phyloP scores from a whole-genome alignment of 2,329 filamentous ascomycete genomes.

The Fusarium lateritium region DNA sequence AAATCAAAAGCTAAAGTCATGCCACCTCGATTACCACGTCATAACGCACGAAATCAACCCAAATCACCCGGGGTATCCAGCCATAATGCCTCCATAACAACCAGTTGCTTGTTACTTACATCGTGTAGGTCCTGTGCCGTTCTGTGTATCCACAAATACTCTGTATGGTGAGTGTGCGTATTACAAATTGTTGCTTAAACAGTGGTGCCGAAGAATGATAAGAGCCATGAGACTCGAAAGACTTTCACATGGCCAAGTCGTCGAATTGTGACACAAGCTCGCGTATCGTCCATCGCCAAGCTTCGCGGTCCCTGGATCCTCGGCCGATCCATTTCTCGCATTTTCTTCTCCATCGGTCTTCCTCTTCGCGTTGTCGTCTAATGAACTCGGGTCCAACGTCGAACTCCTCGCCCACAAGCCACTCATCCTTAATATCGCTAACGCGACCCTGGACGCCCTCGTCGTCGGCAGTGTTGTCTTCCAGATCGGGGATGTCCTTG shows the following conservation, averaged over 20 bases:
- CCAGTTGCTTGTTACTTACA: slow-evolving; percentile 32
- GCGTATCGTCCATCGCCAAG: slow-evolving; percentile 84
- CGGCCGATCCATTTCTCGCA: slow-evolving; percentile 86
- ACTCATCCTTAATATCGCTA: slow-evolving; percentile 80
- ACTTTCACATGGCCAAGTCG: slow-evolving; percentile 54
- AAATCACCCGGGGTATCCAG: slow-evolving; percentile 43
- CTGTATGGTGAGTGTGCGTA: slow-evolving; percentile 38
- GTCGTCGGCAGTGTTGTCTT: slow-evolving; percentile 73
- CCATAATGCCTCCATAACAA: slow-evolving; percentile 36
- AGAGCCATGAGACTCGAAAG: slow-evolving; percentile 22
- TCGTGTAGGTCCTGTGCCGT: slow-evolving; percentile 32
- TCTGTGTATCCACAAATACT: slow-evolving; percentile 44
- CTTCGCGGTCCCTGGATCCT: slow-evolving; percentile 68
- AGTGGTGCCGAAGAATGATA: slow-evolving; percentile 37
- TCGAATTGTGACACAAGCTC: slow-evolving; percentile 67
- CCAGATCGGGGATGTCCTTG: slow-evolving; percentile 92
- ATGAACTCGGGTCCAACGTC: slow-evolving; percentile 97
- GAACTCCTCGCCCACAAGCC: slow-evolving; percentile 94
- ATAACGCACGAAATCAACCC: slow-evolving; percentile 28
- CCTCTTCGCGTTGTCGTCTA: slow-evolving; percentile 88
- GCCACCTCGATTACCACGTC: slow-evolving; percentile 15
- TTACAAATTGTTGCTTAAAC: slow-evolving; percentile 46
- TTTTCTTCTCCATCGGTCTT: slow-evolving; percentile 90
- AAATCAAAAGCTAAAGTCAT: slow-evolving; percentile 23
- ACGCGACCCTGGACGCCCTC: slow-evolving; percentile 65